Evolutionary conservation across 768 basidiomycete genomes (phyloP).

Genomic region (Tricholoma terreum): DNA sequence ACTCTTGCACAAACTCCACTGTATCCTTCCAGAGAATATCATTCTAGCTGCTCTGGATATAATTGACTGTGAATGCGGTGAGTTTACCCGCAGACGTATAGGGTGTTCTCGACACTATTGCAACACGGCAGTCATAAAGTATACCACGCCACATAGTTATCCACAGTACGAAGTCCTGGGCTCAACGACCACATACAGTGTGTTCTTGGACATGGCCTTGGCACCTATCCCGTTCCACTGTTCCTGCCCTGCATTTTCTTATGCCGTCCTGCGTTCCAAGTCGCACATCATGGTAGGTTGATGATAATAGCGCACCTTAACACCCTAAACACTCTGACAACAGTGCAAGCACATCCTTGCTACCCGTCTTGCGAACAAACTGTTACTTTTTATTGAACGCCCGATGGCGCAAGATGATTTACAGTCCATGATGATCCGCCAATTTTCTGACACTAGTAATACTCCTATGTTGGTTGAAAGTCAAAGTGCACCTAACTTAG

Average conservation of each 20-base stretch:
- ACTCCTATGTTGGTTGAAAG: neutral
- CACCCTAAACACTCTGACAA: slow-evolving; percentile 1
- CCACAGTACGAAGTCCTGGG: slow-evolving; percentile 67
- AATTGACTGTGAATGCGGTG: slow-evolving; percentile 70
- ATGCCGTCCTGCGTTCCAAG: slow-evolving; percentile 55
- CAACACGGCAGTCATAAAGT: slow-evolving; percentile 52
- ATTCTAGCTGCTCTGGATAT: slow-evolving; percentile 73
- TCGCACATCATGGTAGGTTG: slow-evolving; percentile 61
- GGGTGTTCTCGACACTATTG: neutral
- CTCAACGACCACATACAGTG: slow-evolving; percentile 58
- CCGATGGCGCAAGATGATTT: slow-evolving; percentile 46
- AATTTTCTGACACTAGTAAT: slow-evolving; percentile 20
- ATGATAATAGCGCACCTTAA: slow-evolving; percentile 6
- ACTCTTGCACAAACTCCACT: slow-evolving; percentile 49
- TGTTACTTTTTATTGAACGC: slow-evolving; percentile 51
- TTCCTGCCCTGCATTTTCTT: slow-evolving; percentile 71
- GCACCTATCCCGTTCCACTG: slow-evolving; percentile 55
- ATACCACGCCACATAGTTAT: slow-evolving; percentile 53
- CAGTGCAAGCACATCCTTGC: slow-evolving; percentile 85
- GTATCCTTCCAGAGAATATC: slow-evolving; percentile 59
- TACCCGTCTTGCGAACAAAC: slow-evolving; percentile 51
- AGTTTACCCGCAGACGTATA: slow-evolving; percentile 9
- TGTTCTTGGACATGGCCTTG: slow-evolving; percentile 45
- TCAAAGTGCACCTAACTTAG: too few species aligned
- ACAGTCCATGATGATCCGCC: slow-evolving; percentile 37